A percentile compares a stretch with the other conserved stretches of the same genome.
Evolutionary conservation across 768 basidiomycete genomes (phyloP).

Genomic region (Boletus tylopilopsis): DNA sequence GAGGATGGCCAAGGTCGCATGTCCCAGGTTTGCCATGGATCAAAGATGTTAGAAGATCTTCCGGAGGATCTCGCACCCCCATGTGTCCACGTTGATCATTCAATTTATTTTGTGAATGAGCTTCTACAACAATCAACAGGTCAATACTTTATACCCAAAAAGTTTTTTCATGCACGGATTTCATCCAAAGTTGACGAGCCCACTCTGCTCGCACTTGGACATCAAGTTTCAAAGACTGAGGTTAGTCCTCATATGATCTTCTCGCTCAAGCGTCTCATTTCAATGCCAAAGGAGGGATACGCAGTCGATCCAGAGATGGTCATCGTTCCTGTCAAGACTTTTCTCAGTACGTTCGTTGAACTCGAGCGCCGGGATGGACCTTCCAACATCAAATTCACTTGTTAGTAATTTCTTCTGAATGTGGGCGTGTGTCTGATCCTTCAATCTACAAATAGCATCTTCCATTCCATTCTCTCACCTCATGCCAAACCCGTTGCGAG

Average conservation of each 20-base stretch:
- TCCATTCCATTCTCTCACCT: background rate
- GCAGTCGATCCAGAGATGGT: constrained; percentile 2
- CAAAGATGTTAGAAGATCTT: constrained; percentile 29
- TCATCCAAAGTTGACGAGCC: background rate
- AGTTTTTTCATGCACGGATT: constrained; percentile 10
- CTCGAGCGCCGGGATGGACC: constrained; percentile 2
- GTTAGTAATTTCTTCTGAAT: too few species aligned
- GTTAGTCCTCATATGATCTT: background rate
- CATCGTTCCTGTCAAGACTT: constrained; percentile 4
- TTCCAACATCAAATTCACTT: too few species aligned
- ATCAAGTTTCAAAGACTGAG: constrained; percentile 2
- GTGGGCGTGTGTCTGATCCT: too few species aligned
- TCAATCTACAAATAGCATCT: background rate
- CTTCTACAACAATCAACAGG: constrained; percentile 9
- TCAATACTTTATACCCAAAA: constrained; percentile 14
- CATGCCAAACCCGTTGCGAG: constrained; percentile 22
- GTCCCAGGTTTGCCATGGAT: constrained; percentile 24
- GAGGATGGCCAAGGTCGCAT: constrained; percentile 20
- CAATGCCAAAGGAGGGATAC: constrained; percentile 2
- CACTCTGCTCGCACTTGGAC: background rate
- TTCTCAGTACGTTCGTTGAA: constrained; percentile 9
- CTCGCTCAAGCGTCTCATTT: too few species aligned
- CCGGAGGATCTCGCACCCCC: constrained; percentile 24
- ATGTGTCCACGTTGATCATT: constrained; percentile 12
- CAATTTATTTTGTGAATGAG: constrained; percentile 27